A percentile compares a stretch with the other conserved stretches of the same genome.
These are phyloP conservation scores for Penicillium sp. DNA, from an alignment of 2,329 filamentous ascomycete species.

Conservation along the genomic window DNA sequence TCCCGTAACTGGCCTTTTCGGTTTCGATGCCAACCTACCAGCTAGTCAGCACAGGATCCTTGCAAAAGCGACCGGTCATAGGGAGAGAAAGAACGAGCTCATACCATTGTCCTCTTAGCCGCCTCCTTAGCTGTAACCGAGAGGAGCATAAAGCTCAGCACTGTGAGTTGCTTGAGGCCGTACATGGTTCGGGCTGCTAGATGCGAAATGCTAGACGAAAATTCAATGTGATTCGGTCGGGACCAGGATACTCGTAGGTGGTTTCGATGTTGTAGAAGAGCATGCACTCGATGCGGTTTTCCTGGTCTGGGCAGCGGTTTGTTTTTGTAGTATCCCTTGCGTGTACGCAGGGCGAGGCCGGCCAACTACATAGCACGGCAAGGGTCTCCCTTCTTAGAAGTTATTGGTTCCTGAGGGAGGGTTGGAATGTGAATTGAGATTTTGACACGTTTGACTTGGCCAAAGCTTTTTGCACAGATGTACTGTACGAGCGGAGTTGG, in stretches of 20 bases:
- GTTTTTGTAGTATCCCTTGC: slow-evolving; percentile 15
- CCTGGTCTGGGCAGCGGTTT: neutral
- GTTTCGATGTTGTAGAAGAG: neutral
- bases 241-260: neutral
- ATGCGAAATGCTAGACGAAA: neutral
- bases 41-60: slow-evolving; percentile 4
- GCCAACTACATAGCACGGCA: slow-evolving; percentile 1
- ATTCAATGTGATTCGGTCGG: neutral
- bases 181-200: slow-evolving; percentile 21
- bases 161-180: slow-evolving; percentile 22
- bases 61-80: neutral
- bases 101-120: slow-evolving; percentile 18
- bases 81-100: neutral
- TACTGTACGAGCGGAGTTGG: neutral
- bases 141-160: slow-evolving; percentile 27
- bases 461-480: neutral
- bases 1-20: slow-evolving; percentile 18
- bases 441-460: neutral
- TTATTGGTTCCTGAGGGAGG: slow-evolving; percentile 2
- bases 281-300: neutral
- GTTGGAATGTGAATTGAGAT: slow-evolving; percentile 14
- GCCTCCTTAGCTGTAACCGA: slow-evolving; percentile 20
- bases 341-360: neutral
- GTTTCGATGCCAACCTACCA: slow-evolving; percentile 27
- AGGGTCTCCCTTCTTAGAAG: slow-evolving; percentile 1